Percentiles rank a stretch among this genome's conserved stretches.
phyloP scores from a whole-genome alignment of 768 basidiomycete species.

The Serendipita vermifera region DNA sequence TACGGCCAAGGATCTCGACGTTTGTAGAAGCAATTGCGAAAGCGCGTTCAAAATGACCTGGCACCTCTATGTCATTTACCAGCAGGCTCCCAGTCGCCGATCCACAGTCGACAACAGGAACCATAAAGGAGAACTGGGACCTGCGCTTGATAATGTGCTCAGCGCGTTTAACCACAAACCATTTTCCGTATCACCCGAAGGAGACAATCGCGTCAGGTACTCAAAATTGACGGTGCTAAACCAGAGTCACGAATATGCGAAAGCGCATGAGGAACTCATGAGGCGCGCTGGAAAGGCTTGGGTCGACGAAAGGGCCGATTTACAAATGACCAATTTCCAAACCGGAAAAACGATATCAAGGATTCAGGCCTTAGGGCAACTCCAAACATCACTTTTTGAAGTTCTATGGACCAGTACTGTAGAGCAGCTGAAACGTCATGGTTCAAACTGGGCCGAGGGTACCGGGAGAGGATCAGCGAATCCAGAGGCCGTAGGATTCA shows the following conservation, averaged over 20 bases:
- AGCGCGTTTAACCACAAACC: not conserved
- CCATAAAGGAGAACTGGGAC: not conserved
- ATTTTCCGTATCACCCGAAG: not conserved
- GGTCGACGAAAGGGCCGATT: not conserved
- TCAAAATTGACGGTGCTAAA: not conserved
- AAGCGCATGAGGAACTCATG: not conserved
- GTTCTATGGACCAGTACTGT: not conserved
- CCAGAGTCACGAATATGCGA: not conserved
- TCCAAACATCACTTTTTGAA: slow-evolving; percentile 2
- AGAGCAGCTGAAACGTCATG: not conserved
- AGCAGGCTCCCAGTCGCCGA: not conserved
- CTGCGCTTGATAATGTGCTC: not conserved
- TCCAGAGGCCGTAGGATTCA: not conserved
- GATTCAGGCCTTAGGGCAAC: not conserved
- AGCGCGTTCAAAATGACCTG: not conserved
- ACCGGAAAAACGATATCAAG: not conserved
- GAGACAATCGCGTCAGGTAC: not conserved
- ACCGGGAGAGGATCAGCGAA: not conserved
- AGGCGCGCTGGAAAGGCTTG: not conserved
- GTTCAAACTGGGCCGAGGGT: not conserved
- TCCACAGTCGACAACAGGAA: not conserved
- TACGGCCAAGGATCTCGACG: not conserved
- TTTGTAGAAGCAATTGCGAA: not conserved
- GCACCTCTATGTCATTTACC: not conserved
- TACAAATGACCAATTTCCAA: not conserved